Base-by-base conservation (phyloP, 768 basidiomycete species). In the Boletus speciosus region DNA sequence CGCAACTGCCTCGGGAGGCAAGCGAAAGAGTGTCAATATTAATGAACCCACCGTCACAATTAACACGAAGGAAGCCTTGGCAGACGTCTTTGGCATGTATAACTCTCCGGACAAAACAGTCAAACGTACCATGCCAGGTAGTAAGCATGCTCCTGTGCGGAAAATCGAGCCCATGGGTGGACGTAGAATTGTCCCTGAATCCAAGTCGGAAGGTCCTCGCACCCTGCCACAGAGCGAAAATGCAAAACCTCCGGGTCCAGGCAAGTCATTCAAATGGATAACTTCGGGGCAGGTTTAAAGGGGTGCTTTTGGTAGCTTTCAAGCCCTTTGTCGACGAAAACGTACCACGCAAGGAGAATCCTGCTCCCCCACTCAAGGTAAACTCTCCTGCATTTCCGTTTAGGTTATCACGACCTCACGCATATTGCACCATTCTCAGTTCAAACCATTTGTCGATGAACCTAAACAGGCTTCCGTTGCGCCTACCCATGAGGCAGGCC, bases 61-160 rank as follows among this genome's bases (percentile, higher is more conserved):
- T 62, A 97, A 97, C 68, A 99, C 97, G 29, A 95, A 93, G 68
- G 91, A 93, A 58, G 97, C 97, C 4, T 78, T 97, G 34, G 89
- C 84, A 12, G 93, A 98, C 65, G 93, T 98, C 39, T 93, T 95
- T 72, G 88, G 86, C 49, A 93, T 98, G 88, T 98, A 94, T 68
- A 96, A 97, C 68, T 91, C 89, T 9, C 90, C 90, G 3, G 89
- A 90, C 56, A 90, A 85, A 72, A 86, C 86, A 0, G 76, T 78
- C 42, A 82, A 79, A 47, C 70, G 78, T 25, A 61, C 75, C 15
- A 66, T 76, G 60, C 79, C 81, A 5, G 86, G 88, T 23, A 87
- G 83, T 61, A 89, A 88, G 64, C 81, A 89, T 64, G 86, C 85
- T 0, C 86, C 86, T 32, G 74, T 88, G 32, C 81, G 77, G 67